Evolutionary conservation across 2,329 filamentous ascomycete genomes (phyloP), one percentile per base, ranked within the genome.

Genomic region (Microcyclosporella mali): DNA sequence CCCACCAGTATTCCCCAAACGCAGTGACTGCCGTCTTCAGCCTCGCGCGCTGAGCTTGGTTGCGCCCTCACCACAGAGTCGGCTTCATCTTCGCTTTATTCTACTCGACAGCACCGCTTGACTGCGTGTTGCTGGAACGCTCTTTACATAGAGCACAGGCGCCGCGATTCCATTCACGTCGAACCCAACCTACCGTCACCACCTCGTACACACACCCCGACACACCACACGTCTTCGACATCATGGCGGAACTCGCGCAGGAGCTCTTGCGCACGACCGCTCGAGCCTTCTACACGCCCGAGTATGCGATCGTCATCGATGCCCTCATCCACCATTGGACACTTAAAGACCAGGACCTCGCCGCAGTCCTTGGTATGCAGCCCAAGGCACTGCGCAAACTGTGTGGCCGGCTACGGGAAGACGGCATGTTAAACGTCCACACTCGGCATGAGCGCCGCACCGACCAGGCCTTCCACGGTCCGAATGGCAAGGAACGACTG

Each of bases 311-410:
- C 35, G 81, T 89, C 41, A 71, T 92, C 56, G 84, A 94, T 71
- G 86, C 88, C 50, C 76, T 88, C 47, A 78, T 85, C 60, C 79
- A 82, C 45, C 84, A 87, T 66, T 82, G 56, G 59, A 81, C 78
- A 42, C 75, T 97, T 46, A 84, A 88, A 59, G 86, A 94, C 60
- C 83, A 88, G 60, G 92, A 98, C 60, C 74, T 98, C 49, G 85
- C 86, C 33, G 83, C 88, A 57, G 73, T 97, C 17, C 83, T 95
- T 67, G 83, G 83, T 49, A 88, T 94, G 69, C 90, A 95, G 62
- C 82, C 82, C 31, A 97, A 98, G 63, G 86, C 94, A 58, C 76
- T 97, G 33, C 88, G 92, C 62, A 94, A 90, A 64, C 78, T 94
- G 21, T 90, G 87, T 64, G 88, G 84, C 47, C 84, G 81, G 57